Evolutionary conservation across 2,329 filamentous ascomycete species (phyloP).

Genomic region (Chaetothyriales sp.): DNA sequence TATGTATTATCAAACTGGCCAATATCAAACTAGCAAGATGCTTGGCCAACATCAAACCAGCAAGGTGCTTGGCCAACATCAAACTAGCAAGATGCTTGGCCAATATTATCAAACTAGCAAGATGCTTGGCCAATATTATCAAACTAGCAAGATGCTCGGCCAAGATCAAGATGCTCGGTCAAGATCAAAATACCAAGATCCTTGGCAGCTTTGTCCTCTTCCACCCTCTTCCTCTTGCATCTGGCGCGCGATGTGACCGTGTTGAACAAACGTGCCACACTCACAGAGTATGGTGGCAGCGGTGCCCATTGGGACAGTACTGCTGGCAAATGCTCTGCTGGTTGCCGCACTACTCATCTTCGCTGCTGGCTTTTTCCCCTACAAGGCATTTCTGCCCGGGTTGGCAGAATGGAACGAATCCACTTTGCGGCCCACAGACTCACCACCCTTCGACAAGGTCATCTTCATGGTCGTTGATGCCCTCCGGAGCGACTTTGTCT

Average conservation of each 20-base stretch:
- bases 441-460: slow-evolving; percentile 63
- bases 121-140: not conserved
- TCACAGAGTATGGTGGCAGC: not conserved
- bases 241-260: not conserved
- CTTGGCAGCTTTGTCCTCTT: not conserved
- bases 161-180: too few relatives aligned
- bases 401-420: slow-evolving; percentile 46
- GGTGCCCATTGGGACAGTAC: not conserved
- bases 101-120: too few relatives aligned
- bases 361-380: slow-evolving; percentile 86
- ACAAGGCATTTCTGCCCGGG: slow-evolving; percentile 85
- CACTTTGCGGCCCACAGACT: slow-evolving; percentile 22
- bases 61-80: too few relatives aligned
- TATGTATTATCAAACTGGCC: too few relatives aligned
- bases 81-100: not conserved
- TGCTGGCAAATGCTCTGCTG: slow-evolving; percentile 15
- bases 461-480: slow-evolving; percentile 98
- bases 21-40: not conserved
- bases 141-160: not conserved
- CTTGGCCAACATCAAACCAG: too few relatives aligned
- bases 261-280: not conserved
- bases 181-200: not conserved
- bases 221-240: not conserved
- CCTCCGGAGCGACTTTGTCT: slow-evolving; percentile 71
- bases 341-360: slow-evolving; percentile 46